These are phyloP conservation scores for Chlorella sp. DNA, from an alignment of 139 green algal species.

Conservation along the genomic window DNA sequence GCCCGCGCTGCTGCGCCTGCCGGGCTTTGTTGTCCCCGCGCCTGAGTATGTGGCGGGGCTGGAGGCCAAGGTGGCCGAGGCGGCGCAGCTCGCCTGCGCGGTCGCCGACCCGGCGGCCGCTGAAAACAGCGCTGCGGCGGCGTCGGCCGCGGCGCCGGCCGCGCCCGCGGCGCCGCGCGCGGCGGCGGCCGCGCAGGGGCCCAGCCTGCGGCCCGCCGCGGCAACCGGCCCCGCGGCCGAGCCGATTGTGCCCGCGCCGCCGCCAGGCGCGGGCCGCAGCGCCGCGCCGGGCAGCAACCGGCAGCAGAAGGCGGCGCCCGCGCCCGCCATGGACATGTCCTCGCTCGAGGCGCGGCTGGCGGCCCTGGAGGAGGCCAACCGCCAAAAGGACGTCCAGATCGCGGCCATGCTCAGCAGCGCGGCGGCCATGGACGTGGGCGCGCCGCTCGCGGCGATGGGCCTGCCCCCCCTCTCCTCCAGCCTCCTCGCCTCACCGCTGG, in stretches of 20 bases:
- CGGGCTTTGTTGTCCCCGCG: slow-evolving; percentile 7
- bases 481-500: too few species aligned
- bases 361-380: slow-evolving; percentile 26
- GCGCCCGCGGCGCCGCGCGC: neutral
- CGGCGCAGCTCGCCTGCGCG: neutral
- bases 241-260: too few species aligned
- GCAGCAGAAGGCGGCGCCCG: too few species aligned
- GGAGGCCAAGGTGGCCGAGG: slow-evolving; percentile 1
- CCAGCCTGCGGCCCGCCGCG: too few species aligned
- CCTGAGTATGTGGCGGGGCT: slow-evolving; percentile 6
- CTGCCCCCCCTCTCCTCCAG: too few species aligned
- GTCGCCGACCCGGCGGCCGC: too few species aligned
- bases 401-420: neutral
- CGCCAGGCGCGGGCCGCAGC: too few species aligned
- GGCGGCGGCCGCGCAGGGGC: neutral
- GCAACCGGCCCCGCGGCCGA: too few species aligned
- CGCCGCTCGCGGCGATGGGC: too few species aligned
- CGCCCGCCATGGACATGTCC: neutral
- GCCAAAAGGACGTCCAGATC: slow-evolving; percentile 31
- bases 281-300: too few species aligned
- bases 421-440: too few species aligned
- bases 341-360: slow-evolving; percentile 30
- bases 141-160: neutral
- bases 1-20: slow-evolving; percentile 20
- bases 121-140: too few species aligned